Evolutionary conservation across 495 filamentous ascomycete genomes (phyloP).

Genomic region (Podospora bellae-mahoneyi): DNA sequence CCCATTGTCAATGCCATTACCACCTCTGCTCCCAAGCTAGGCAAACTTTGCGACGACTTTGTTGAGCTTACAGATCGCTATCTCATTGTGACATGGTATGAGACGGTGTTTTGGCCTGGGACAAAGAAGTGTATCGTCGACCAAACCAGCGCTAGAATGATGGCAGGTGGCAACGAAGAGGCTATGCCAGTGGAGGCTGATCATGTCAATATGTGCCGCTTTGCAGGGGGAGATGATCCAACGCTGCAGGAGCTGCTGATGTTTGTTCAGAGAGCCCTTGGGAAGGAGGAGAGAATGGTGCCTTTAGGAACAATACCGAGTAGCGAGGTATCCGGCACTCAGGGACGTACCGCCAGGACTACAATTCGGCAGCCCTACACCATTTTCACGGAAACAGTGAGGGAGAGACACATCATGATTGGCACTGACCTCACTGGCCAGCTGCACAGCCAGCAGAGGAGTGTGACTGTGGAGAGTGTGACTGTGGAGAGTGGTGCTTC

Average conservation of each 20-base stretch:
- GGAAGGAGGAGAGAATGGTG: background rate
- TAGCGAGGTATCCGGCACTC: background rate
- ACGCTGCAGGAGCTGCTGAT: background rate
- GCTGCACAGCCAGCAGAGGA: background rate
- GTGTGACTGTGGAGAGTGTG: background rate
- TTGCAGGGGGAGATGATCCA: background rate
- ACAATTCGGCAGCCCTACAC: background rate
- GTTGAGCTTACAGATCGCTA: background rate
- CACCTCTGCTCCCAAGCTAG: background rate
- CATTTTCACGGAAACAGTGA: background rate
- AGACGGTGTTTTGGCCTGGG: constrained; percentile 12
- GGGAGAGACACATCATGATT: background rate
- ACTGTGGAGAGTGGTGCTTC: background rate
- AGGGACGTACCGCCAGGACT: background rate
- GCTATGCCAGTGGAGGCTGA: background rate
- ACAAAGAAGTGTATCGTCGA: constrained; percentile 15
- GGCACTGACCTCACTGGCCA: background rate
- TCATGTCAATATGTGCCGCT: background rate
- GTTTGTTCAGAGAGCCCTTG: background rate
- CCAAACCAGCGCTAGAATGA: constrained; percentile 8
- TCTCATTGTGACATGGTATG: constrained; percentile 14
- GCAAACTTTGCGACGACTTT: constrained; percentile 16
- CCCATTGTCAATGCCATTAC: constrained; percentile 7
- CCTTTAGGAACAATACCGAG: background rate
- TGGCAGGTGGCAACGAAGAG: background rate